A percentile compares a stretch with the other conserved stretches of the same genome.
phyloP scores from a whole-genome alignment of 192 early-diverging fungal species.

The Entophlyctis helioformis region DNA sequence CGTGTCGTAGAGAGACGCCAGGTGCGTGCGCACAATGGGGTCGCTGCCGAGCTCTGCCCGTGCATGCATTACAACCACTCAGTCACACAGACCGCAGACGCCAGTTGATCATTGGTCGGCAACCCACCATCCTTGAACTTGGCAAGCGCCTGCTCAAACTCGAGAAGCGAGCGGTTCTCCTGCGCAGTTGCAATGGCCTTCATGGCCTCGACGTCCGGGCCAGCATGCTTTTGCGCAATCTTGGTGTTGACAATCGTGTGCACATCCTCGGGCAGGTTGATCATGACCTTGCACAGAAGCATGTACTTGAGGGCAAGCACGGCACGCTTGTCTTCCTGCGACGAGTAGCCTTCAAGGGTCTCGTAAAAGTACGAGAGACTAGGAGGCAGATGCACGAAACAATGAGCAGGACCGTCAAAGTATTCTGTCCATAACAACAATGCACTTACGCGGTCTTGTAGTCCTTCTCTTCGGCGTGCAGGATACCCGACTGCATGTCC shows the following conservation, averaged over 20 bases:
- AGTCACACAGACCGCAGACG: no score
- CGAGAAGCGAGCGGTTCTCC: slow-evolving; percentile 90
- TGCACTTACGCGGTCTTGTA: slow-evolving; percentile 85
- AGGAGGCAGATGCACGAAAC: no score
- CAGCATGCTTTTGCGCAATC: slow-evolving; percentile 77
- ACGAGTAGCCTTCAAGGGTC: slow-evolving; percentile 85
- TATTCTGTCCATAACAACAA: neutral
- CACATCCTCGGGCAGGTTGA: slow-evolving; percentile 93
- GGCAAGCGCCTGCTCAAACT: slow-evolving; percentile 86
- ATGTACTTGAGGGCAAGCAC: slow-evolving; percentile 93
- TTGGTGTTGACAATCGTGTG: slow-evolving; percentile 83
- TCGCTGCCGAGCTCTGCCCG: slow-evolving; percentile 72
- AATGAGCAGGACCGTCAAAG: neutral
- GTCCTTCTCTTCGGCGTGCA: slow-evolving; percentile 98
- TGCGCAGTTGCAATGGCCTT: slow-evolving; percentile 88
- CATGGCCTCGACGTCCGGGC: slow-evolving; percentile 86
- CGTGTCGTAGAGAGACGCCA: slow-evolving; percentile 89
- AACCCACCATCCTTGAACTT: slow-evolving; percentile 68
- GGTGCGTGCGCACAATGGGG: slow-evolving; percentile 85
- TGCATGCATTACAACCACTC: slow-evolving; percentile 1
- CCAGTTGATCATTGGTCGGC: no score
- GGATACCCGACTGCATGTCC: slow-evolving; percentile 94
- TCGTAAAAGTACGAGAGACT: slow-evolving; percentile 96
- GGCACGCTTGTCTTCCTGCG: slow-evolving; percentile 77
- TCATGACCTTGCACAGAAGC: slow-evolving; percentile 99